Percentiles rank a stretch among this genome's conserved stretches.
phyloP scores from a whole-genome alignment of 2,329 filamentous ascomycete genomes.

The Alternaria arborescens region DNA sequence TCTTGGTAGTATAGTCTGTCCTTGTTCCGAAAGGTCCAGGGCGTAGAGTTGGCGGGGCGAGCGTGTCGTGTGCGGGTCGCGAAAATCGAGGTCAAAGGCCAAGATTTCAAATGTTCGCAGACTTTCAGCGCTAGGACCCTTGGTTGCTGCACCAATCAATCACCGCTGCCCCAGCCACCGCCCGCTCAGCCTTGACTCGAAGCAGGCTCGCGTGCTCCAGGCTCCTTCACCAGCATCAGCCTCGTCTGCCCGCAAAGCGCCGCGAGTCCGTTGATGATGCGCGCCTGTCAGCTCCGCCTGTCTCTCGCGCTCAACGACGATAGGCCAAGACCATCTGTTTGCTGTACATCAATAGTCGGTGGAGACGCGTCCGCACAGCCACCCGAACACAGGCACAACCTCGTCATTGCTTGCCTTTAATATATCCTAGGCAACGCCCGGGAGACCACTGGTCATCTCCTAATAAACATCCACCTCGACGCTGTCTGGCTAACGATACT shows the following conservation, averaged over 20 bases:
- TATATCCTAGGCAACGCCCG: slow-evolving; percentile 28
- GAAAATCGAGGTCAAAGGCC: slow-evolving; percentile 34
- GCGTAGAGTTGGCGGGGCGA: slow-evolving; percentile 22
- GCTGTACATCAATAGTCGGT: slow-evolving; percentile 24
- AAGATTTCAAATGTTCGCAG: slow-evolving; percentile 29
- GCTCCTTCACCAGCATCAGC: slow-evolving; percentile 25
- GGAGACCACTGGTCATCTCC: slow-evolving; percentile 6
- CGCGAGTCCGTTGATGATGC: slow-evolving; percentile 16
- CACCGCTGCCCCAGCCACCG: slow-evolving; percentile 7
- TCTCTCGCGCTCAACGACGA: slow-evolving; percentile 20
- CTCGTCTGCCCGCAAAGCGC: slow-evolving; percentile 17
- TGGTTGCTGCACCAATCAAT: slow-evolving; percentile 21
- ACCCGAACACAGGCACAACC: slow-evolving; percentile 34
- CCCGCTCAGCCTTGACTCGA: slow-evolving; percentile 6
- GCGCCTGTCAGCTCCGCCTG: slow-evolving; percentile 26
- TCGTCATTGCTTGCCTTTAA: slow-evolving; percentile 32
- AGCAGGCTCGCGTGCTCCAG: slow-evolving; percentile 10
- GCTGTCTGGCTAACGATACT: slow-evolving; percentile 17
- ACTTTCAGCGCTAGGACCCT: slow-evolving; percentile 30
- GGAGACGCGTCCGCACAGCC: slow-evolving; percentile 42
- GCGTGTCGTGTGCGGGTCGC: slow-evolving; percentile 40
- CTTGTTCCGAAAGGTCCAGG: slow-evolving; percentile 5
- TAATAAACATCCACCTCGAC: slow-evolving; percentile 18
- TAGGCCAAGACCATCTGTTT: slow-evolving; percentile 22
- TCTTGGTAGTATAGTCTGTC: neutral